Percentiles rank a stretch among this genome's conserved stretches.
These are phyloP conservation scores for Xanthoconium separans DNA, from an alignment of 1,284 basidiomycete genomes.

Conservation along the genomic window DNA sequence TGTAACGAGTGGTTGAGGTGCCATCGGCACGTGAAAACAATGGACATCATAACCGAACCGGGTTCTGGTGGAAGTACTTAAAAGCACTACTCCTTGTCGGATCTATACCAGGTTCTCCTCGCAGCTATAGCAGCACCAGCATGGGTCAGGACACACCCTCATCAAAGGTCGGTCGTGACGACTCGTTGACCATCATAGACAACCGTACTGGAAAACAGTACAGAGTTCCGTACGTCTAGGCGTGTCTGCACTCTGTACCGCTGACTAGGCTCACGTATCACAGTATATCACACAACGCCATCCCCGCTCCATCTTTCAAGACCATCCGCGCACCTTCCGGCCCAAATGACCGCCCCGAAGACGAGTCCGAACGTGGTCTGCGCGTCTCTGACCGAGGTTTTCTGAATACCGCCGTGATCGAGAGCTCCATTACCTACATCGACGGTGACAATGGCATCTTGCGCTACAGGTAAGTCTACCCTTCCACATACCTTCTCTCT, in stretches of 20 bases:
- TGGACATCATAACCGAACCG: constrained; percentile 1
- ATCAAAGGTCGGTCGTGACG: constrained; percentile 22
- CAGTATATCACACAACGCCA: constrained; percentile 75
- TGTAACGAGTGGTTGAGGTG: neutral
- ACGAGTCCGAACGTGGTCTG: constrained; percentile 79
- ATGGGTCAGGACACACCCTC: constrained; percentile 29
- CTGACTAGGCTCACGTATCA: neutral
- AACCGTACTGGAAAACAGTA: constrained; percentile 83
- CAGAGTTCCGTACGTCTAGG: constrained; percentile 62
- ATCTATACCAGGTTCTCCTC: neutral
- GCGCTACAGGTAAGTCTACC: constrained; percentile 58
- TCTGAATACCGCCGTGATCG: constrained; percentile 83
- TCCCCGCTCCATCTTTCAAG: constrained; percentile 82
- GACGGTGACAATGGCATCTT: constrained; percentile 82
- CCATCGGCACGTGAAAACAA: constrained; percentile 18
- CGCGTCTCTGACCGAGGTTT: constrained; percentile 79
- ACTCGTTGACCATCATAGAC: constrained; percentile 71
- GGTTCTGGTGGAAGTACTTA: constrained; percentile 14
- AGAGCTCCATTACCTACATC: constrained; percentile 82
- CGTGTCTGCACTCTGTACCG: neutral
- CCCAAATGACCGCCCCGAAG: constrained; percentile 69
- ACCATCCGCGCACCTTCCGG: constrained; percentile 57
- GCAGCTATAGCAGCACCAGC: neutral
- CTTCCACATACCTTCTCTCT: neutral
- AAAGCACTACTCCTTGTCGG: neutral